These are phyloP conservation scores for Porphyra umbilicalis DNA, from an alignment of 31 red algal species.

Conservation along the genomic window DNA sequence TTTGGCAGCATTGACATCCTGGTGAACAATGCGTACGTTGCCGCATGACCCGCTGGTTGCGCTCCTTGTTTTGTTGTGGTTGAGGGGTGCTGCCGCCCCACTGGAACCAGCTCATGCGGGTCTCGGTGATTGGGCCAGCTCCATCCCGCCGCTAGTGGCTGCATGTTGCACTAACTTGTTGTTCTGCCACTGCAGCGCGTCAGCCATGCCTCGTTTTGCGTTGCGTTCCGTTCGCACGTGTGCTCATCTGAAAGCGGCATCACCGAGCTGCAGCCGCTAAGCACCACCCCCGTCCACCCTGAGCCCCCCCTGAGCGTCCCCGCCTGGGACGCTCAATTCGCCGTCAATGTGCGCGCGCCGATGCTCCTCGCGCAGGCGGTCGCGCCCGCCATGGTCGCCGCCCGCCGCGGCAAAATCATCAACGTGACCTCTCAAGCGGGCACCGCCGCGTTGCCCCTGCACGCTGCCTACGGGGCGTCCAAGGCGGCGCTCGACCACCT, in stretches of 20 bases:
- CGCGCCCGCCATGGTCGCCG: constrained; percentile 39
- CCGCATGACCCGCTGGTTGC: no score
- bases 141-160: no score
- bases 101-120: no score
- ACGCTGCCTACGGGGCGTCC: constrained; percentile 64
- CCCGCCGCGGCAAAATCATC: constrained; percentile 49
- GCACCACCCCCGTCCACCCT: not conserved
- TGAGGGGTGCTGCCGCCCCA: no score
- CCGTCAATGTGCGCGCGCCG: constrained; percentile 78
- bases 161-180: no score
- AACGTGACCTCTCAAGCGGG: constrained; percentile 52
- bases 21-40: constrained; percentile 79
- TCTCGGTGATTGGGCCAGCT: no score
- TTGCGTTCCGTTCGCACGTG: no score
- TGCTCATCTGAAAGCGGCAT: no score
- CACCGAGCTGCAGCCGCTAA: not conserved
- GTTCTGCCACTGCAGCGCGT: no score
- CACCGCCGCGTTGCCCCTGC: constrained; percentile 11
- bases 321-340: constrained; percentile 58
- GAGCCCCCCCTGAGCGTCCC: constrained; percentile 15
- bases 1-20: constrained; percentile 55
- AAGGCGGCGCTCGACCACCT: constrained; percentile 68
- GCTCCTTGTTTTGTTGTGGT: no score
- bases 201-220: no score
- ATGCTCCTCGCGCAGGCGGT: constrained; percentile 36